phyloP scores from a whole-genome alignment of 495 filamentous ascomycete species.

The Hypoxylon fuscum region DNA sequence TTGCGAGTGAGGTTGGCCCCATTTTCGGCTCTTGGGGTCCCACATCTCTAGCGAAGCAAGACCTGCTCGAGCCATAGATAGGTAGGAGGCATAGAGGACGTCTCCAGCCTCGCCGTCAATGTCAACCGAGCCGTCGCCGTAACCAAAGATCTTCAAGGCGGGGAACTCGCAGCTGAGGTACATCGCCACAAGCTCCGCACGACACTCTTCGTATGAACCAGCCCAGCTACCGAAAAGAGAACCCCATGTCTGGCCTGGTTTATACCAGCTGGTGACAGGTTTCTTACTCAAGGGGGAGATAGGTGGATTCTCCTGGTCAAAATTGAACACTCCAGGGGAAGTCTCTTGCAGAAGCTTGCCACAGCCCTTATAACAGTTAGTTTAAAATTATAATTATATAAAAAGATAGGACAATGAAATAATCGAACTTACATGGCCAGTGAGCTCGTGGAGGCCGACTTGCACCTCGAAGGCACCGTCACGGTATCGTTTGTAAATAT shows the following conservation, averaged over 20 bases:
- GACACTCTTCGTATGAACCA: conserved; percentile 80
- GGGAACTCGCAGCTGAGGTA: conserved; percentile 87
- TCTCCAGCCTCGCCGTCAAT: conserved; percentile 81
- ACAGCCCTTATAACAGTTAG: no score
- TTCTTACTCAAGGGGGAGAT: conserved; percentile 79
- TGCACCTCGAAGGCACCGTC: conserved; percentile 93
- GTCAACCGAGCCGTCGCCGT: conserved; percentile 76
- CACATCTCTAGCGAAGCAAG: conserved; percentile 85
- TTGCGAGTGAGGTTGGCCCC: conserved; percentile 96
- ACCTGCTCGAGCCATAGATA: conserved; percentile 92
- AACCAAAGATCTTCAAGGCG: conserved; percentile 90
- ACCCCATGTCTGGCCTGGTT: conserved; percentile 93
- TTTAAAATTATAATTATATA: no score
- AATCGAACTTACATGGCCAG: no score
- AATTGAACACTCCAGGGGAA: conserved; percentile 82
- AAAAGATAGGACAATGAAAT: no score
- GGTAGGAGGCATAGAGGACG: conserved; percentile 84
- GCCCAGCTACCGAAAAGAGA: conserved; percentile 88
- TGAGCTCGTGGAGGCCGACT: conserved; percentile 93
- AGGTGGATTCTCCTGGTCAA: conserved; percentile 80
- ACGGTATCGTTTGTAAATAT: conserved; percentile 79
- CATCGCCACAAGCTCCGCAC: conserved; percentile 91
- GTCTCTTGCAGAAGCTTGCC: conserved; percentile 95
- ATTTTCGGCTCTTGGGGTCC: conserved; percentile 87
- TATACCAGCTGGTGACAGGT: conserved; percentile 86